phyloP scores from a whole-genome alignment of 208 protist species.

The Crithidia brevicula region DNA sequence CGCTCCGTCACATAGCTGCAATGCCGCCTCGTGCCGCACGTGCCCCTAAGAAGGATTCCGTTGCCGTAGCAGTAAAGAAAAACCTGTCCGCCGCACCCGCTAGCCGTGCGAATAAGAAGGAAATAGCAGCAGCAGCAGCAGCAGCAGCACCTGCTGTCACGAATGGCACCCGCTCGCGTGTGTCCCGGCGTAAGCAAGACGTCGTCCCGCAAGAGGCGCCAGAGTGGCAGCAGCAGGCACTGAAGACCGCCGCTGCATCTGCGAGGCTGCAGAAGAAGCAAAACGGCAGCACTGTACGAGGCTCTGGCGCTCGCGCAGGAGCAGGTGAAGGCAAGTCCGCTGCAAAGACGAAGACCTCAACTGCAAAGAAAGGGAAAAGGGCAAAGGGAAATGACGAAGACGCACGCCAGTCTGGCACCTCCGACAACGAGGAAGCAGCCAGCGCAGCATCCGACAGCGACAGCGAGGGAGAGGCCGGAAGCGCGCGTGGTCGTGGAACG shows the following conservation, averaged over 20 bases:
- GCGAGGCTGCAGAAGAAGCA: conserved; percentile 11
- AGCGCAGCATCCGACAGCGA: not conserved
- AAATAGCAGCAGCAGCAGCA: not conserved
- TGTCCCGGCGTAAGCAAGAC: conserved; percentile 26
- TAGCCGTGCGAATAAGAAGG: not conserved
- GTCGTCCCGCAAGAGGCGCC: conserved; percentile 33
- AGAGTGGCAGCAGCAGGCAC: conserved; percentile 36
- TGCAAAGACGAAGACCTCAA: not conserved
- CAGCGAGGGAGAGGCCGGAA: conserved; percentile 12
- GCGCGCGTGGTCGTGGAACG: not conserved
- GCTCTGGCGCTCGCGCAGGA: too few species aligned
- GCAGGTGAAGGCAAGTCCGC: not conserved
- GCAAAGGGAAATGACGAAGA: not conserved
- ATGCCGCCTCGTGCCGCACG: conserved; percentile 31
- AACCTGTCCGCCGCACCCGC: conserved; percentile 11
- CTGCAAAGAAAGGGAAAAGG: not conserved
- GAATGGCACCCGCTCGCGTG: too few species aligned
- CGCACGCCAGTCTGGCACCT: too few species aligned
- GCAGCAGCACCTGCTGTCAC: not conserved
- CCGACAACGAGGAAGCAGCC: too few species aligned
- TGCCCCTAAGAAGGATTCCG: conserved; percentile 16
- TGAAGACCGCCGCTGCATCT: conserved; percentile 24
- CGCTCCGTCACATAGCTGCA: too few species aligned
- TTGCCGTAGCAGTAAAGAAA: conserved; percentile 23
- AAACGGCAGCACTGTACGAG: too few species aligned